Evolutionary conservation across 2,329 filamentous ascomycete species (phyloP).

Genomic region (Diaporthe citri): DNA sequence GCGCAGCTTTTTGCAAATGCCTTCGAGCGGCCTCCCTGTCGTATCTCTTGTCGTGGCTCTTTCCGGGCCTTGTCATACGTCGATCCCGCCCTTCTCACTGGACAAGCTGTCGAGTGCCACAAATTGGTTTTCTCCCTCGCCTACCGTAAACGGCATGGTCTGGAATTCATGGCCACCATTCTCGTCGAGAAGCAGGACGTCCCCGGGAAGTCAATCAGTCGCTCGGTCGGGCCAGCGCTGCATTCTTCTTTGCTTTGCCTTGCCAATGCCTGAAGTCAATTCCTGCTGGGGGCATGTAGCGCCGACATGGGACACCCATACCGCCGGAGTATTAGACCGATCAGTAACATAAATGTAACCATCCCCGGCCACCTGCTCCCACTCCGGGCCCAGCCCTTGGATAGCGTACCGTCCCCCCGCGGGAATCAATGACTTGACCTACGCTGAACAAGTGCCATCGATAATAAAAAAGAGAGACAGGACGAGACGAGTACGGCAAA

Average conservation of each 20-base stretch:
- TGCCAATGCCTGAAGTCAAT: constrained; percentile 1
- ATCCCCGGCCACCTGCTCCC: constrained; percentile 24
- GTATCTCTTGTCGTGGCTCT: neutral
- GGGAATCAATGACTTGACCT: constrained; percentile 1
- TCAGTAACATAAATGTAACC: constrained; percentile 30
- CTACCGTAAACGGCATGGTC: constrained; percentile 23
- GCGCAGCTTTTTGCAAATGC: neutral
- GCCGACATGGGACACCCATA: constrained; percentile 12
- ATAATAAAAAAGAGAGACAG: constrained; percentile 8
- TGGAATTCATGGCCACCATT: neutral
- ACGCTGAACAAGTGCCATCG: constrained; percentile 4
- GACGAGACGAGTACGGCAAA: neutral
- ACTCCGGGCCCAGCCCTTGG: constrained; percentile 7
- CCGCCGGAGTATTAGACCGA: constrained; percentile 21
- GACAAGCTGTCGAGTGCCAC: constrained; percentile 11
- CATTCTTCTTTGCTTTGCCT: neutral
- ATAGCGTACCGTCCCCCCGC: constrained; percentile 12
- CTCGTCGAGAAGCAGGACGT: neutral
- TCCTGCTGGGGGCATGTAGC: neutral
- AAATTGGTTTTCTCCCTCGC: constrained; percentile 10
- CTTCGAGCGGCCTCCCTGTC: constrained; percentile 8
- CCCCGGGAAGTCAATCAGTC: constrained; percentile 5
- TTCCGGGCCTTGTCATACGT: neutral
- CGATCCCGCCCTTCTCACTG: constrained; percentile 21
- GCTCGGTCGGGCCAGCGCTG: constrained; percentile 7